Percentiles rank a stretch among this genome's conserved stretches.
Conservation (phyloP, 2,329 filamentous ascomycete genomes). For the Sphaerulina populicola region DNA sequence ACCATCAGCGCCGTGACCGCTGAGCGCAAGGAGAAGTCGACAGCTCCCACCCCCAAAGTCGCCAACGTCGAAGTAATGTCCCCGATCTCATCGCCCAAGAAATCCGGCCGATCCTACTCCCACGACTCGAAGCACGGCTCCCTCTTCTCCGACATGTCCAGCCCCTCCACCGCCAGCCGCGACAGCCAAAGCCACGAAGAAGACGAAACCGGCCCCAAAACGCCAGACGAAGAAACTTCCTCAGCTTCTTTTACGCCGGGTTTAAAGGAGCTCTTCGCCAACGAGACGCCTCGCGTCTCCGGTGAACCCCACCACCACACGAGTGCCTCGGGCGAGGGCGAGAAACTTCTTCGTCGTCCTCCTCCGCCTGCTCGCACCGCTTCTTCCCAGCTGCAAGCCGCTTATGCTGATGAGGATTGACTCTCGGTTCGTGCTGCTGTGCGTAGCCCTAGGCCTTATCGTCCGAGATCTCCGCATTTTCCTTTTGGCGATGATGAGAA, state of each 20-base stretch:
- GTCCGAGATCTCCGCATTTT: neutral
- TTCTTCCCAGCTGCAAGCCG: slow-evolving; percentile 7
- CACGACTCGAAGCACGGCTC: neutral
- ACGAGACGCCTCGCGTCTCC: neutral
- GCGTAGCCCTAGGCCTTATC: slow-evolving; percentile 1
- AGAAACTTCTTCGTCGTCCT: slow-evolving; percentile 7
- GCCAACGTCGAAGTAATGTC: slow-evolving; percentile 5
- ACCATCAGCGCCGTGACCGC: slow-evolving; percentile 5
- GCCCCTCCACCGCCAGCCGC: neutral
- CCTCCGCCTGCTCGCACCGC: slow-evolving; percentile 1
- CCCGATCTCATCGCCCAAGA: neutral
- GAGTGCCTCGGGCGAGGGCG: neutral
- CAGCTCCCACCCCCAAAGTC: slow-evolving; percentile 2
- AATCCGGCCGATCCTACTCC: neutral
- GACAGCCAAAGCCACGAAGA: slow-evolving; percentile 5
- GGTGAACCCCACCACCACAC: slow-evolving; percentile 2
- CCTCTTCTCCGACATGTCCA: slow-evolving; percentile 1
- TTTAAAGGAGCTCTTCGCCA: slow-evolving; percentile 1
- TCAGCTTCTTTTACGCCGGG: slow-evolving; percentile 1
- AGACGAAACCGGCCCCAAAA: neutral
- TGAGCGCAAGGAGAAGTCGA: neutral
- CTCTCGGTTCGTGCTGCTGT: slow-evolving; percentile 7
- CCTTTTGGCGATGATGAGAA: too few relatives aligned
- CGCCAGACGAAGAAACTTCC: neutral
- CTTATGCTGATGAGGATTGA: slow-evolving; percentile 6